Conservation (phyloP, 495 filamentous ascomycete species). For the Lepidopterella palustris region DNA sequence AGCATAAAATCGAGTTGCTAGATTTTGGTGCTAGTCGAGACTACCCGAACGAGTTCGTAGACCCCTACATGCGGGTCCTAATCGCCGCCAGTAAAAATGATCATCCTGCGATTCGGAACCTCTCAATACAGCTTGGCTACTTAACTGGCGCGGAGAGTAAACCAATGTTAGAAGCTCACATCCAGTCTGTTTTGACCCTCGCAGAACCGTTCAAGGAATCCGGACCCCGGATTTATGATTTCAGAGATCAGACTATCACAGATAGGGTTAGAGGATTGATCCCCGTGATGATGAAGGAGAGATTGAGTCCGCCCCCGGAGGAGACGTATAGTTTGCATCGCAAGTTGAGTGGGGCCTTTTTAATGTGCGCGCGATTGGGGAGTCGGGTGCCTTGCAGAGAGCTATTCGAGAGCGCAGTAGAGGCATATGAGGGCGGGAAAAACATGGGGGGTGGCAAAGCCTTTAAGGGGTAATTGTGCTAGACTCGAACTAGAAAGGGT, state of each 20-base stretch:
- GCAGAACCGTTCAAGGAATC: slow-evolving; percentile 79
- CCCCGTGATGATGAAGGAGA: slow-evolving; percentile 84
- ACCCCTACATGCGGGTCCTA: slow-evolving; percentile 69
- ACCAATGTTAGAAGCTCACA: slow-evolving; percentile 81
- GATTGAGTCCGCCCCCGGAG: slow-evolving; percentile 85
- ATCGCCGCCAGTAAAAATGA: slow-evolving; percentile 69
- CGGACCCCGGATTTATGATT: slow-evolving; percentile 84
- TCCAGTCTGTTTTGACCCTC: slow-evolving; percentile 73
- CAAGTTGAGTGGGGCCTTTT: slow-evolving; percentile 91
- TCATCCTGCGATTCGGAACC: slow-evolving; percentile 50
- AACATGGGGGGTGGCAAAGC: slow-evolving; percentile 4
- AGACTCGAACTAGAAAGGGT: too few species aligned
- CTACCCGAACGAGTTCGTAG: slow-evolving; percentile 72
- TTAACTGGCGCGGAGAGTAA: slow-evolving; percentile 80
- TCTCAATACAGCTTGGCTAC: slow-evolving; percentile 82
- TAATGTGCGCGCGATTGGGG: slow-evolving; percentile 81
- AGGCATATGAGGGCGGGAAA: slow-evolving; percentile 35
- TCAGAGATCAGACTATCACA: slow-evolving; percentile 89
- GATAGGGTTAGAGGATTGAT: slow-evolving; percentile 81
- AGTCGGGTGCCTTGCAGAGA: slow-evolving; percentile 75
- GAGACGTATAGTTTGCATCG: slow-evolving; percentile 96
- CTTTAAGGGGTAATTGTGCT: not conserved
- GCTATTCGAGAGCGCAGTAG: slow-evolving; percentile 65
- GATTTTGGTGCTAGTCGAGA: slow-evolving; percentile 93
- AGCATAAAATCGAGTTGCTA: slow-evolving; percentile 75